Percentiles rank a stretch among this genome's conserved stretches.
phyloP scores from a whole-genome alignment of 129 eudicot species.

The Saussurea involucrata region DNA sequence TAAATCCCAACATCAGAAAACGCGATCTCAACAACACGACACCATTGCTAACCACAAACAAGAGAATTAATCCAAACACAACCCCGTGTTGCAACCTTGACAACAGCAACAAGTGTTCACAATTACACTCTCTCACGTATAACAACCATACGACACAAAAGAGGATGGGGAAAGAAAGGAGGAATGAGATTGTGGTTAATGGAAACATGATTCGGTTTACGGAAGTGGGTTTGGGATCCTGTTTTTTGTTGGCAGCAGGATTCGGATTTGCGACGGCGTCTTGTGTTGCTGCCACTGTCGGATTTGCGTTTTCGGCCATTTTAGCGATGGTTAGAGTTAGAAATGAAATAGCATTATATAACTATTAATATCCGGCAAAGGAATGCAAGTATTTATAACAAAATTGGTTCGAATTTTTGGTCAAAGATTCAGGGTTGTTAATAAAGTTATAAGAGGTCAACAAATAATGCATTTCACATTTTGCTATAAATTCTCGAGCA shows the following conservation, averaged over 20 bases:
- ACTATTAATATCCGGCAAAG: background rate
- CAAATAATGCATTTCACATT: background rate
- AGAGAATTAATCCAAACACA: slow-evolving; percentile 27
- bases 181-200: slow-evolving; percentile 28
- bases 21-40: slow-evolving; percentile 36
- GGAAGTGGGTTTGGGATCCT: background rate
- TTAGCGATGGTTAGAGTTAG: background rate
- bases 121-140: slow-evolving; percentile 27
- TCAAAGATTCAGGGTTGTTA: background rate
- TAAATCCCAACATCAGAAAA: slow-evolving; percentile 24
- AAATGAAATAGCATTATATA: background rate
- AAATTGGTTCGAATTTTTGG: background rate
- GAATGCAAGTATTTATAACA: background rate
- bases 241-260: background rate
- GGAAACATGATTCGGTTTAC: slow-evolving; percentile 19
- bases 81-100: slow-evolving; percentile 31
- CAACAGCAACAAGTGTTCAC: slow-evolving; percentile 37
- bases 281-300: background rate
- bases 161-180: slow-evolving; percentile 47
- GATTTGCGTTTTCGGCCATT: slow-evolving; percentile 20
- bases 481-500: slow-evolving; percentile 1
- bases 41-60: slow-evolving; percentile 33
- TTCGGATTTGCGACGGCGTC: background rate
- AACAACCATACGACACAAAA: slow-evolving; percentile 37
- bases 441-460: background rate